Evolutionary conservation across 345 rosid species (phyloP), one percentile per base, ranked within the genome.

Genomic region (Bruguiera gymnorhiza): DNA sequence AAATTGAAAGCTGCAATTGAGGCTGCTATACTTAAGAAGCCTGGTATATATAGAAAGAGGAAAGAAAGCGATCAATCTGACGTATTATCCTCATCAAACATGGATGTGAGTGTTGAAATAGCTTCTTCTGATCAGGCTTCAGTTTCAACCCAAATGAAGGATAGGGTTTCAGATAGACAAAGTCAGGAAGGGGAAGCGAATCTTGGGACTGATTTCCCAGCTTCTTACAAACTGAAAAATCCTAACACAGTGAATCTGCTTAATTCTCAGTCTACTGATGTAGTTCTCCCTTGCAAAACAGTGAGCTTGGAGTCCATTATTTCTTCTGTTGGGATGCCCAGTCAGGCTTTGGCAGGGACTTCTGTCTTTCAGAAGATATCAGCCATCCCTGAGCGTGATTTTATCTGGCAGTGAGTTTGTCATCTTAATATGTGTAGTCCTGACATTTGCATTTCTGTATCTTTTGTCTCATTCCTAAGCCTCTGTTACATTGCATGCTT

Each of bases 1-100:
- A 89, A 89, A 69, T 78, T 87, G 80, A 88, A 88, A 82, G 89
- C 93, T 75, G 93, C 97, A 24, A 87, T 92, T 74, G 91, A 89
- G 70, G 93, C 93, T 52, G 89, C 95, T 65, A 85, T 85, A 66
- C 89, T 84, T 60, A 89, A 89, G 80, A 86, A 80, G 83, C 95
- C 96, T 30, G 89, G 84, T 76, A 82, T 83, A 62, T 82, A 84
- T 77, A 76, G 84, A 76, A 89, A 81, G 86, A 88, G 80, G 61
- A 82, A 78, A 76, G 85, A 68, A 70, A 53, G 53, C 66, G 91
- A 86, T 71, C 88, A 79, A 62, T 75, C 80, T 50, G 93, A 85
- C 62, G 81, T 78, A 57, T 46, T 82, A n/a, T 79, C 83, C 65
- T 62, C 77, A 8, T 70, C 86, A 63, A 80, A 65, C 65, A 74